Evolutionary conservation across 306 rosid genomes (phyloP), one percentile per base, ranked within the genome.

Genomic region (Vigna trinervia): DNA sequence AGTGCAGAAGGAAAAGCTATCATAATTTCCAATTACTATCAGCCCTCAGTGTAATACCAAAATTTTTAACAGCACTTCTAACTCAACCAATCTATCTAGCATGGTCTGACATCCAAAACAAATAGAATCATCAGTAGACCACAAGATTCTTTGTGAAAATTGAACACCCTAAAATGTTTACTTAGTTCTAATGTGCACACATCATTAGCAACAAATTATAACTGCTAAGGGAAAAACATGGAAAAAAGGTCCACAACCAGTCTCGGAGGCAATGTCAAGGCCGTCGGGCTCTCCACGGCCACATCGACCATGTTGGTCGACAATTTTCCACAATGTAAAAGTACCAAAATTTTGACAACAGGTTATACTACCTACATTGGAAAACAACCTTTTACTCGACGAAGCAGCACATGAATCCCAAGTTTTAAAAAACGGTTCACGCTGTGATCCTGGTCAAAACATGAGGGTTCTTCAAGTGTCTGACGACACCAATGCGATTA

Each of bases 41-140:
- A 60, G 15, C 36, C 48, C 36, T 36, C 26, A 64, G 14, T 43
- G 38, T 62, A 62, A 60, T 48, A 23, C 70, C 32, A 69, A 69
- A 41, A 54, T 48, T 48, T 60, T 12, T 69, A 52, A 53, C 53
- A 60, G 50, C 20, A 30, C 22, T 59, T 50, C 32, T 30, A 57
- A 50, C 15, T 5, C 34, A 74, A 70, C 6, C 36, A 78, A 50
- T 61, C 50, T 54, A 10, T 36, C 19, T 47, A 56, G 61, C 14
- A 74, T 70, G 32, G 50, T 4, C 32, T 13, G 19, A 69, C 58
- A 52, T 43, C 75, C 73, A 52, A 62, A 73, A 53, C 70, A 68
- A 54, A 57, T n/a, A 63, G 50, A 51, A 26, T n/a, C 22, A 77
- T 30, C 2, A 8, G 15, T 34, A 78, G 41, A 71, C 6, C 19